Evolutionary conservation across 331 rosid species (phyloP), one percentile per base, ranked within the genome.

Genomic region (Rhamnella rubrinervis): DNA sequence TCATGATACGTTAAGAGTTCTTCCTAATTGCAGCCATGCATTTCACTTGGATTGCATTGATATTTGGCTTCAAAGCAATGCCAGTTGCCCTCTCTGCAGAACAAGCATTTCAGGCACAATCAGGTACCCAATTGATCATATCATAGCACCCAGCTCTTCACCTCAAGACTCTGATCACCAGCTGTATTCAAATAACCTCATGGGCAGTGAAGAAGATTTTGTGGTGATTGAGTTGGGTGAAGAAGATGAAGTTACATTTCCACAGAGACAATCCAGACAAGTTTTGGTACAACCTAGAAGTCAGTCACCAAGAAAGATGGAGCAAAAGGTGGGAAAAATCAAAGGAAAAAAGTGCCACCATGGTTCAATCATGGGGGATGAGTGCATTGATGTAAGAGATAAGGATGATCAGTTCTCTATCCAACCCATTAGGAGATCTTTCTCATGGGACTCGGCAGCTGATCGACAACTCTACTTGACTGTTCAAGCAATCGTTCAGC

Each of bases 21-120:
- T 92, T 7, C 93, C 96, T 1, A 80, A 68, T 52, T 91, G 97
- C 70, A 68, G 71, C 70, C 96, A 92, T 55, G 82, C 85, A 10
- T 92, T 92, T 77, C 97, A 92, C 57, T 75, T 85, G 47, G 93
- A 92, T 73, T 92, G 97, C 76, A 87, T 92, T 66, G 93, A 87
- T 53, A 72, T 82, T 41, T 88, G 97, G 97, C 93, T 91, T 65
- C 93, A 88, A 62, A 82, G 68, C 66, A 88, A 88, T 73, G 66
- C 89, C 20, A 89, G 84, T 49, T 92, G 97, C 75, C 97, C 97
- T 55, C 88, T 92, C 35, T 92, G 97, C 25, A 85, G 96, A 79
- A 75, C 92, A 72, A 72, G 75, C 71, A 77, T 87, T 74, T 76
- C 88, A 0, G 83, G 84, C 16, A 80, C 76, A 10, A 71, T 25